These are phyloP conservation scores for Hsuehochloa calcarea DNA, from an alignment of 176 grass and related monocot species.

Conservation along the genomic window DNA sequence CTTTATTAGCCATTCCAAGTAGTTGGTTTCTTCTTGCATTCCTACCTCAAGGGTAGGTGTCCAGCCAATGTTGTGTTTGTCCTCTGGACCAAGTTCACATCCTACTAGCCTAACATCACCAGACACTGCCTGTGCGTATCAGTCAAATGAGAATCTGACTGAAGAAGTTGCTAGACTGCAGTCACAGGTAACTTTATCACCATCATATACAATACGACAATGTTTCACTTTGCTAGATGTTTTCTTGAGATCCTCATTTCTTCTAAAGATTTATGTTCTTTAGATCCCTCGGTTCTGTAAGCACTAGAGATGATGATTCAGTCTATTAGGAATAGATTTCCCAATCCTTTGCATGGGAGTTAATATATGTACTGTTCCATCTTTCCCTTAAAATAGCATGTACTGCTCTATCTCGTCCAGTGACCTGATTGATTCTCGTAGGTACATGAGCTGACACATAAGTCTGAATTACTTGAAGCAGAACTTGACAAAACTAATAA, in stretches of 20 bases:
- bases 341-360: background rate
- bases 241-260: background rate
- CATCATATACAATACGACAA: background rate
- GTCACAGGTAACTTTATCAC: slow-evolving; percentile 42
- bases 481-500: slow-evolving; percentile 54
- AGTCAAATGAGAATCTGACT: slow-evolving; percentile 44
- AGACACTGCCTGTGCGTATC: slow-evolving; percentile 31
- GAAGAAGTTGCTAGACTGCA: slow-evolving; percentile 56
- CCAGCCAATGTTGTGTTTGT: slow-evolving; percentile 40
- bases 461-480: slow-evolving; percentile 58
- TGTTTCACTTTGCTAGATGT: background rate
- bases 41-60: slow-evolving; percentile 48
- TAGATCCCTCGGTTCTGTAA: background rate
- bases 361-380: slow-evolving; percentile 17
- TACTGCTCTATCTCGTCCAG: background rate
- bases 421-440: slow-evolving; percentile 35
- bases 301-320: background rate
- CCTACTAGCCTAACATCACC: slow-evolving; percentile 35
- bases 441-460: slow-evolving; percentile 53
- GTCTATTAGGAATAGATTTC: slow-evolving; percentile 7
- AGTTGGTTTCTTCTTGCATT: slow-evolving; percentile 54
- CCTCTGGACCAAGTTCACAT: slow-evolving; percentile 42
- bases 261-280: background rate
- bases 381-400: background rate
- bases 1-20: slow-evolving; percentile 48